Evolutionary conservation across 2,329 filamentous ascomycete species (phyloP).

Genomic region (Fusarium vanettenii): DNA sequence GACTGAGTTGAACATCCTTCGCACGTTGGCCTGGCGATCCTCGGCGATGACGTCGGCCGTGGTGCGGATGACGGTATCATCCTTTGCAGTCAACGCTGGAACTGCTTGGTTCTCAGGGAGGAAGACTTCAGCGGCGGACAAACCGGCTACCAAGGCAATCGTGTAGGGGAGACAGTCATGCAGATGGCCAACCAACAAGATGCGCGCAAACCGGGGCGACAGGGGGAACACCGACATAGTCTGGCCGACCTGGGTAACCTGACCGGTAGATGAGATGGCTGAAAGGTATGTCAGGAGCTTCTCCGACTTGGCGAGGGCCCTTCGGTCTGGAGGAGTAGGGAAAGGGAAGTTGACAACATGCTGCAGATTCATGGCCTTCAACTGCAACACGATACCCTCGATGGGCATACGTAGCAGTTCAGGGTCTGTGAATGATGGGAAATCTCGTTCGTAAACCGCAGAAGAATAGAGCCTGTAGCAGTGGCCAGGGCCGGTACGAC

Average conservation of each 20-base stretch:
- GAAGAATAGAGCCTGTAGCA: slow-evolving; percentile 96
- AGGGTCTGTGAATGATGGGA: slow-evolving; percentile 85
- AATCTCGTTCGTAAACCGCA: slow-evolving; percentile 91
- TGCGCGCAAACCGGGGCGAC: slow-evolving; percentile 89
- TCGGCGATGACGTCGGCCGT: slow-evolving; percentile 79
- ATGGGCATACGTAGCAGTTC: slow-evolving; percentile 93
- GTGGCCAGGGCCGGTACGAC: slow-evolving; percentile 94
- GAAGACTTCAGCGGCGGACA: slow-evolving; percentile 91
- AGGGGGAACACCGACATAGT: slow-evolving; percentile 91
- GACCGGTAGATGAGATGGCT: slow-evolving; percentile 77
- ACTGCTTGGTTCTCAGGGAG: slow-evolving; percentile 83
- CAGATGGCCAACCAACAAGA: slow-evolving; percentile 87
- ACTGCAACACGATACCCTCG: slow-evolving; percentile 90
- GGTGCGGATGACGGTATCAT: slow-evolving; percentile 64
- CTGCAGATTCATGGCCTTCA: slow-evolving; percentile 94
- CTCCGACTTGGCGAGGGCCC: slow-evolving; percentile 84
- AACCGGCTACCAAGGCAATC: slow-evolving; percentile 86
- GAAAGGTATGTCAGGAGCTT: slow-evolving; percentile 87
- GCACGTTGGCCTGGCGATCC: slow-evolving; percentile 72
- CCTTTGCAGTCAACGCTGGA: slow-evolving; percentile 62
- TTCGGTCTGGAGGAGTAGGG: slow-evolving; percentile 85
- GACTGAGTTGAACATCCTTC: slow-evolving; percentile 73
- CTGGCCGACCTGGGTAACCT: slow-evolving; percentile 82
- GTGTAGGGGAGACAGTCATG: slow-evolving; percentile 87
- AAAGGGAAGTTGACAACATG: slow-evolving; percentile 96